These are phyloP conservation scores for Schwanniomyces occidentalis DNA, from an alignment of 805 yeast species.

Conservation along the genomic window DNA sequence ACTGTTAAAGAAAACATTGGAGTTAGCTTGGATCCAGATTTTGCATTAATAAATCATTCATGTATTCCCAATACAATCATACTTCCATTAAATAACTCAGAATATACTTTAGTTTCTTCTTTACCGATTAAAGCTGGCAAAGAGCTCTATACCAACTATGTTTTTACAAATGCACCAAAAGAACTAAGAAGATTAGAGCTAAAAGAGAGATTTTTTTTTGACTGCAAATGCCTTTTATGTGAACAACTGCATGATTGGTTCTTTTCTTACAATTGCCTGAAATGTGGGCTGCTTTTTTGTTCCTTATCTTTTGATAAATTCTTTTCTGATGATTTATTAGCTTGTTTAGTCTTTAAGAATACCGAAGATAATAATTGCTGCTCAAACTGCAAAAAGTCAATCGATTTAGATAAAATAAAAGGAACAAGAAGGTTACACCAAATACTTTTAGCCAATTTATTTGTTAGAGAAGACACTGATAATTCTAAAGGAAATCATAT, in stretches of 20 bases:
- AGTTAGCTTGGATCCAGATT: constrained; percentile 26
- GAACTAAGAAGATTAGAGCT: constrained; percentile 24
- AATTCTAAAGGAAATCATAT: not conserved
- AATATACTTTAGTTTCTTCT: constrained; percentile 17
- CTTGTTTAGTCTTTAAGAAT: not conserved
- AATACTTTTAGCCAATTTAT: not conserved
- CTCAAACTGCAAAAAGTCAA: constrained; percentile 1
- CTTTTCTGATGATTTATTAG: constrained; percentile 2
- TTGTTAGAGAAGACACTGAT: not conserved
- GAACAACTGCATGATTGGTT: constrained; percentile 19
- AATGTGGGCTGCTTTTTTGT: constrained; percentile 15
- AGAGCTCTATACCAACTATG: constrained; percentile 32
- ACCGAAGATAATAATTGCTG: not conserved
- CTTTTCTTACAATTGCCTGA: constrained; percentile 24
- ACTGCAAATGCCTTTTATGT: constrained; percentile 33
- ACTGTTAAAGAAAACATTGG: constrained; percentile 28
- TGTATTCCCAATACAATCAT: constrained; percentile 19
- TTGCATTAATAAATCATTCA: constrained; percentile 7
- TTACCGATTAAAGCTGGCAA: constrained; percentile 16
- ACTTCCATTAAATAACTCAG: constrained; percentile 18
- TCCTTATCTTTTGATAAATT: constrained; percentile 2
- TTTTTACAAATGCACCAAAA: constrained; percentile 24
- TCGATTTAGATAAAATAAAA: not conserved
- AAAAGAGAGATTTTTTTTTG: constrained; percentile 27
- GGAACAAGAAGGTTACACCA: not conserved